A percentile compares a stretch with the other conserved stretches of the same genome.
These are phyloP conservation scores for Collybia sp. DNA, from an alignment of 768 basidiomycete genomes.

Conservation along the genomic window DNA sequence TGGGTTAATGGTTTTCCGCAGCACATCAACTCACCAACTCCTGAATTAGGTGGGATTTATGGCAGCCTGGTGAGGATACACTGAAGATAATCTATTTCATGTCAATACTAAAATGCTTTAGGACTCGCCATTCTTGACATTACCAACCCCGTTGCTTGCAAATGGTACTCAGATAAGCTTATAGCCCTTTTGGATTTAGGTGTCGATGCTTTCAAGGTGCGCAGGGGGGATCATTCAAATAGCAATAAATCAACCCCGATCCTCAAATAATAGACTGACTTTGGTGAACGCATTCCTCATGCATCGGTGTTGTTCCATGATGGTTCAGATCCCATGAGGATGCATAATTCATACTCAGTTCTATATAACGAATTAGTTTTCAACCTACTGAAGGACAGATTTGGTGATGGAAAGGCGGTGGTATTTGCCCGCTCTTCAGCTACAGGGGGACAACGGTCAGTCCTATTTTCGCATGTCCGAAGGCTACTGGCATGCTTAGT, in stretches of 20 bases:
- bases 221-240: not conserved
- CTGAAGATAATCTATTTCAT: not conserved
- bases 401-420: conserved; percentile 62
- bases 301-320: conserved; percentile 57
- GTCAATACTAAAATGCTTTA: conserved; percentile 2
- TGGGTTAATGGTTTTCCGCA: conserved; percentile 27
- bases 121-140: conserved; percentile 59
- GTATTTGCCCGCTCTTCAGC: conserved; percentile 66
- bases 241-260: not conserved
- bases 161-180: conserved; percentile 54
- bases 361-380: conserved; percentile 72
- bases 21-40: not conserved
- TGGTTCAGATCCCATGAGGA: conserved; percentile 61
- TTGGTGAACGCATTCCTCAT: conserved; percentile 75
- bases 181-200: conserved; percentile 46
- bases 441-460: conserved; percentile 65
- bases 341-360: conserved; percentile 71
- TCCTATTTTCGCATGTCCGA: not conserved
- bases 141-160: conserved; percentile 47
- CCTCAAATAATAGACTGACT: conserved; percentile 50
- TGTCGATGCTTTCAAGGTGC: conserved; percentile 57
- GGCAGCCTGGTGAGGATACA: conserved; percentile 43
- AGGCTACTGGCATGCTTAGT: not conserved
- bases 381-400: conserved; percentile 47
- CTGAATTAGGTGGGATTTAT: conserved; percentile 47